These are phyloP conservation scores for Asterochloris sp. DNA, from an alignment of 139 green algal species.

Conservation along the genomic window DNA sequence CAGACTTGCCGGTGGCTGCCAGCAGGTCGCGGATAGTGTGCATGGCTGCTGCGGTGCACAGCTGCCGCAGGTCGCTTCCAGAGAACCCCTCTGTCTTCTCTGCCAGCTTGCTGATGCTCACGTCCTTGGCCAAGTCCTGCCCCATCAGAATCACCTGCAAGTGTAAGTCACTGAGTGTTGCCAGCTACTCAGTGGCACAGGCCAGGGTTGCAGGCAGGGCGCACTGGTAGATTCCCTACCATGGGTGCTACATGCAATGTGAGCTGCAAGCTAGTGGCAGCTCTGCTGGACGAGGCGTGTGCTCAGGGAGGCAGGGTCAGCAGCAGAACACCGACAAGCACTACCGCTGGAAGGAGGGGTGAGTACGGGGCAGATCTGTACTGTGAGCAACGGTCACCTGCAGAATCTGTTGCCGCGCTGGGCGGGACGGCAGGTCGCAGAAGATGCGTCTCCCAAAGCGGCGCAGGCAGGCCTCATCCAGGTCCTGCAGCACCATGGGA, in stretches of 20 bases:
- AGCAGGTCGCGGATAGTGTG: constrained; percentile 36
- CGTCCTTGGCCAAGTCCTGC: constrained; percentile 25
- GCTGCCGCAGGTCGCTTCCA: constrained; percentile 39
- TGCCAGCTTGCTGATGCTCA: constrained; percentile 29
- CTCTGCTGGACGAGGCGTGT: not conserved
- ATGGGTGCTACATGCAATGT: not conserved
- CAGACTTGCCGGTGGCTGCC: constrained; percentile 22
- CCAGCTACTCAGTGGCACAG: not conserved
- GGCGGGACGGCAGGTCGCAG: constrained; percentile 57
- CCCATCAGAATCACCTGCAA: constrained; percentile 34
- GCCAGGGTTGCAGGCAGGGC: not conserved
- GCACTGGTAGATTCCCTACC: too few relatives aligned
- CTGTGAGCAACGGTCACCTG: constrained; percentile 2
- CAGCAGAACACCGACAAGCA: too few relatives aligned
- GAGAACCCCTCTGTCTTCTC: constrained; percentile 36
- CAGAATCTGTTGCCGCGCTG: constrained; percentile 58
- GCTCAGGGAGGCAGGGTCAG: too few relatives aligned
- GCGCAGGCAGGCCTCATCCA: constrained; percentile 74
- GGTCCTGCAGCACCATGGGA: constrained; percentile 33
- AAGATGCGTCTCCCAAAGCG: constrained; percentile 59
- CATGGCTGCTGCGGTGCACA: constrained; percentile 45
- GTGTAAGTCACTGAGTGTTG: too few relatives aligned
- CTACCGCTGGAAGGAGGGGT: not conserved
- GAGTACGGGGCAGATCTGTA: not conserved
- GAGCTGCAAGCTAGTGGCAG: not conserved